Evolutionary conservation across 2,329 filamentous ascomycete genomes (phyloP), one percentile per base, ranked within the genome.

Genomic region (Xylariales sp.): DNA sequence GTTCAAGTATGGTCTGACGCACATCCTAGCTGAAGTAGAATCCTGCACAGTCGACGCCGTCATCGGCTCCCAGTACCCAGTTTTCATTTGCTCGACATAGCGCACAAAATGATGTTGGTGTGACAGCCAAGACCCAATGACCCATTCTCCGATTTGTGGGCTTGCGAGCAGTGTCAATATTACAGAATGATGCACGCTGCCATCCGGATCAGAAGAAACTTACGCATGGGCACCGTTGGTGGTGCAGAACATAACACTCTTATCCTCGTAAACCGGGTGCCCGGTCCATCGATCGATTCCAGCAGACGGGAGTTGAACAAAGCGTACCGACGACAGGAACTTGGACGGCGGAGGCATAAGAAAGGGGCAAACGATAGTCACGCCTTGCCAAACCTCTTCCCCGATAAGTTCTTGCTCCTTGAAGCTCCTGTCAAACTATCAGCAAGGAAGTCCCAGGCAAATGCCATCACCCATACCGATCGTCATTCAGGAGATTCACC

Each of bases 151-250:
- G 46, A 78, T 79, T 50, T 78, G 74, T 3, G 74, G 74, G 2
- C 74, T 76, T 32, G n/a, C n/a, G n/a, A n/a, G n/a, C n/a, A 6
- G 12, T 12, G 7, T 15, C 21, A 14, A 12, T 8, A 27, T n/a
- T 27, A n/a, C n/a, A 8, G n/a, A 27, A n/a, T 27, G 16, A 32
- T 32, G 31, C 7, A 9, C 9, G 10, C 8, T 8, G 31, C 15
- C 31, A 10, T 7, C 15, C 15, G 25, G 15, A 7, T 19, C n/a
- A 16, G 5, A n/a, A n/a, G n/a, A 36, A 24, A 53, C 68, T 55
- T 46, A 76, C 74, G 73, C 74, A 31, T 78, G 73, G 12, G 79
- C 70, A 0, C 76, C 76, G 43, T 76, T 80, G 1, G 73, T 73
- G 0, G 74, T 76, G 35, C 69, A 74, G 45, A 80, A 74, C 0